Conservation (phyloP, 1,139 yeast species). For the Kurtzmaniella quercitrusa region DNA sequence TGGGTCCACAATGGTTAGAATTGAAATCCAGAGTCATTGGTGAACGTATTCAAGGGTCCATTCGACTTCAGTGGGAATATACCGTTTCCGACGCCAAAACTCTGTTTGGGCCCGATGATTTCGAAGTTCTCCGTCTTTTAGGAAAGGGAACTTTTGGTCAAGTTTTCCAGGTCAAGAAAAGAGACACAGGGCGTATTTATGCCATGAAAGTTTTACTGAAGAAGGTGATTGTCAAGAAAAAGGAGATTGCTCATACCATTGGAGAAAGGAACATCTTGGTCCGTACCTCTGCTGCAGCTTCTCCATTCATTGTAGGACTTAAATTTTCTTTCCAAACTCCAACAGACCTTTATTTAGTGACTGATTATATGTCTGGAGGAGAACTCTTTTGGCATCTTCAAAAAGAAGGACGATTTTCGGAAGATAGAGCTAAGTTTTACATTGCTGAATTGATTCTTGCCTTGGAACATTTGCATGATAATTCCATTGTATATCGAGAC, state of each 20-base stretch:
- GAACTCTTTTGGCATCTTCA: constrained; percentile 97
- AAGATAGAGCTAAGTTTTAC: constrained; percentile 91
- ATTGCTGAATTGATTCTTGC: constrained; percentile 94
- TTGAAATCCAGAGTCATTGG: constrained; percentile 72
- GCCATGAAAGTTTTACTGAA: constrained; percentile 97
- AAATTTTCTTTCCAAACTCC: constrained; percentile 96
- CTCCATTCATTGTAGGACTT: constrained; percentile 88
- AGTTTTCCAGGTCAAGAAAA: constrained; percentile 90
- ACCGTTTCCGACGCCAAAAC: constrained; percentile 59
- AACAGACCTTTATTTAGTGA: constrained; percentile 82
- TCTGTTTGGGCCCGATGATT: constrained; percentile 89
- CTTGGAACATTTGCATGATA: constrained; percentile 85
- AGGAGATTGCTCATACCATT: constrained; percentile 95
- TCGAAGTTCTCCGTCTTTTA: constrained; percentile 80
- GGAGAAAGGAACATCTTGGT: constrained; percentile 94
- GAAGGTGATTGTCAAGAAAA: constrained; percentile 91
- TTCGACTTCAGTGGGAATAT: constrained; percentile 71
- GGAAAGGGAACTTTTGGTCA: constrained; percentile 98
- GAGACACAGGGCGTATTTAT: constrained; percentile 82
- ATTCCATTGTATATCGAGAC: constrained; percentile 91
- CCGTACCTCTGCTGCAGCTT: constrained; percentile 77
- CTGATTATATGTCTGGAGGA: constrained; percentile 98
- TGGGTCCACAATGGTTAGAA: constrained; percentile 62
- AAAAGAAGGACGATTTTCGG: constrained; percentile 89
- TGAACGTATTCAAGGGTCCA: constrained; percentile 73